Percentiles rank a stretch among this genome's conserved stretches.
Conservation (phyloP, 805 yeast species). For the Saccharomycopsis fermentans region DNA sequence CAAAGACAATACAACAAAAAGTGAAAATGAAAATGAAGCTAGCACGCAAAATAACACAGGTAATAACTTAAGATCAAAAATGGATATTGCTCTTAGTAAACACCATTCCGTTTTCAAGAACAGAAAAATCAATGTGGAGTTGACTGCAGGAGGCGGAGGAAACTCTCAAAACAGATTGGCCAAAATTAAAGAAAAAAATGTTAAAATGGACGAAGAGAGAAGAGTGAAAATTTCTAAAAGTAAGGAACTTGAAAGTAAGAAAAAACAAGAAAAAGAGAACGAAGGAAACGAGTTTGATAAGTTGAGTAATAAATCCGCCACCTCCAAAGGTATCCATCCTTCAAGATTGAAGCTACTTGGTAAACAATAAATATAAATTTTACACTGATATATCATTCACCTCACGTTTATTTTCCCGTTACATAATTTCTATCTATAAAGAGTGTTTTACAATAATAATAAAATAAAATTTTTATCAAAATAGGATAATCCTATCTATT, state of each 20-base stretch:
- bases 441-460: neutral
- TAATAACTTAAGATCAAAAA: constrained; percentile 32
- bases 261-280: constrained; percentile 23
- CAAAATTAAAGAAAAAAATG: constrained; percentile 74
- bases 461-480: neutral
- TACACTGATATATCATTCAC: too few relatives aligned
- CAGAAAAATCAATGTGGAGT: constrained; percentile 85
- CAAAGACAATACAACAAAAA: constrained; percentile 24
- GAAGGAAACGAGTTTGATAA: neutral
- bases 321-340: constrained; percentile 13
- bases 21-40: constrained; percentile 30
- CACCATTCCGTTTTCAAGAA: constrained; percentile 65
- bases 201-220: constrained; percentile 61
- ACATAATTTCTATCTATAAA: neutral
- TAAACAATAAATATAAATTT: neutral
- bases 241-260: constrained; percentile 26
- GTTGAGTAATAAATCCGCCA: neutral
- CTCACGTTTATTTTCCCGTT: neutral
- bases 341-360: constrained; percentile 17
- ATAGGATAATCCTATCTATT: neutral
- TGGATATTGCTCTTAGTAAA: constrained; percentile 76
- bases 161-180: constrained; percentile 57
- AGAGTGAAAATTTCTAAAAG: constrained; percentile 42
- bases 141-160: constrained; percentile 98
- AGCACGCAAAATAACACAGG: constrained; percentile 32